Evolutionary conservation across 2,329 filamentous ascomycete species (phyloP).

Genomic region (Pleurostoma richardsiae): DNA sequence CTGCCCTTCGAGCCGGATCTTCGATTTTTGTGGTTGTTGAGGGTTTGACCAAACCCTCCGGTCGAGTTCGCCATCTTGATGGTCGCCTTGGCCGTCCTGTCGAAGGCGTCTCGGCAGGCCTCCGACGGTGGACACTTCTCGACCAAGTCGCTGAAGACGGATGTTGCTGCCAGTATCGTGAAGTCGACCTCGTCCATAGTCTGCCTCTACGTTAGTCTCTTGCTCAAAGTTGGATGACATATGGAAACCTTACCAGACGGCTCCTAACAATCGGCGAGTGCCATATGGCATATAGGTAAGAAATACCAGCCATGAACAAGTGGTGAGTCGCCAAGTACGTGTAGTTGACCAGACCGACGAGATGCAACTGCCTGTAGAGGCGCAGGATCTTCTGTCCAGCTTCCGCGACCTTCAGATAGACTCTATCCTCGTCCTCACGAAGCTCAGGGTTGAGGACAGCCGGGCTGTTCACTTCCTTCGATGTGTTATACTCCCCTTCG

Average conservation of each 20-base stretch:
- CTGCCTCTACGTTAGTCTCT: constrained; percentile 25
- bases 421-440: constrained; percentile 78
- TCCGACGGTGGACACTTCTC: constrained; percentile 94
- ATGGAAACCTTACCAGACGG: constrained; percentile 62
- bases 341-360: constrained; percentile 87
- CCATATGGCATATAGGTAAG: constrained; percentile 96
- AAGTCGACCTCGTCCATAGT: constrained; percentile 97
- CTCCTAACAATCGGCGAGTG: constrained; percentile 86
- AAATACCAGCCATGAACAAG: constrained; percentile 94
- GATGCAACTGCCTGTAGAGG: constrained; percentile 83
- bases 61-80: constrained; percentile 91
- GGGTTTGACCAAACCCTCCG: constrained; percentile 65
- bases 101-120: constrained; percentile 90
- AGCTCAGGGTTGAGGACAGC: constrained; percentile 59
- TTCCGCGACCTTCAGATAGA: constrained; percentile 92
- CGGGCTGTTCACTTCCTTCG: constrained; percentile 59
- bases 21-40: constrained; percentile 6
- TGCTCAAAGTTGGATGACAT: no score
- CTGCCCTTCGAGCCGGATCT: constrained; percentile 8
- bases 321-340: constrained; percentile 95
- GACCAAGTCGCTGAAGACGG: constrained; percentile 84
- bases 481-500: constrained; percentile 69
- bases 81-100: constrained; percentile 90
- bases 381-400: constrained; percentile 90
- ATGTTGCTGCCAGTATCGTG: constrained; percentile 87